Evolutionary conservation across 768 basidiomycete species (phyloP), one percentile per base, ranked within the genome.

Genomic region (Kwoniella sp.): DNA sequence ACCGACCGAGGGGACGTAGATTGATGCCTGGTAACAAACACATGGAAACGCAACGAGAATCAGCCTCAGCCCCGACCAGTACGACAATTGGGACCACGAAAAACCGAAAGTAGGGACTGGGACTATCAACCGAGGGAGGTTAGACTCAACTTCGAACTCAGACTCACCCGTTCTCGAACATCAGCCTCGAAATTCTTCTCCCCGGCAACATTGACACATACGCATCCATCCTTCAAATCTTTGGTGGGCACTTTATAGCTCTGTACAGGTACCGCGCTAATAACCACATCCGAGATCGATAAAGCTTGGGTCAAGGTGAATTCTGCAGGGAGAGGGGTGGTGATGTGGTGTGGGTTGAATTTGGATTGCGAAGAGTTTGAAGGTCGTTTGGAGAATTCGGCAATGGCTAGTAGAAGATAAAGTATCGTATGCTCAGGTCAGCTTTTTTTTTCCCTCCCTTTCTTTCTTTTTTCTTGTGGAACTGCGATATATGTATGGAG

Each of bases 131-230:
- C n/a, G n/a, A n/a, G n/a, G n/a, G n/a, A n/a, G n/a, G n/a, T n/a
- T n/a, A n/a, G n/a, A n/a, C n/a, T n/a, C n/a, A n/a, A n/a, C n/a
- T n/a, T n/a, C n/a, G n/a, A n/a, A n/a, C n/a, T n/a, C n/a, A n/a
- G n/a, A 72, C 83, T 58, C 70, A 91, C 93, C 85, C 93, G 92
- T 21, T 95, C 92, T 65, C 92, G 84, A 21, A 99, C 88, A 72
- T 95, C 89, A 66, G 86, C 86, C 76, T 95, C 92, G 72, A 98
- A 99, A 79, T 99, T 99, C 83, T 95, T 97, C 72, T 94, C 93
- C 0, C 90, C 87, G 19, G 92, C 88, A 22, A 99, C 90, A 73
- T 98, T 98, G 62, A 98, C 80, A 68, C 92, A 93, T 1, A 97
- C 82, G 73, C 93, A 95, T 0, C 96, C 96, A 65, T 94, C 91